These are phyloP conservation scores for Aspergillus saccharolyticus DNA, from an alignment of 495 filamentous ascomycete genomes.

Conservation along the genomic window DNA sequence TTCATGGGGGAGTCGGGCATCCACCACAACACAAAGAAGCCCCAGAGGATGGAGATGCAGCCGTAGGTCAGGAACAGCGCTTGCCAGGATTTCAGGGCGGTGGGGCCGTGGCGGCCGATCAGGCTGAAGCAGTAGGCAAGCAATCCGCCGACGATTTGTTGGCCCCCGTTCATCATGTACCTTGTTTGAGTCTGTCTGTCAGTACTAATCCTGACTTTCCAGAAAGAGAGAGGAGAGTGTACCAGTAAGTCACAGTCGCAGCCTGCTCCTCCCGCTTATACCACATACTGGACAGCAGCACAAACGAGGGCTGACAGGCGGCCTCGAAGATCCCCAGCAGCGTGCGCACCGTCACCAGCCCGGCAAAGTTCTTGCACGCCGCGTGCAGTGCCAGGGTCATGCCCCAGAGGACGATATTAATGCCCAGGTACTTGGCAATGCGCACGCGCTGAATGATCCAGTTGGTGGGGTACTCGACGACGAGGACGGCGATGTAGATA, in stretches of 20 bases:
- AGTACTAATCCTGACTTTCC: too few relatives aligned
- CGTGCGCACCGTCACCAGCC: slow-evolving; percentile 52
- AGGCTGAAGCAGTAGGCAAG: slow-evolving; percentile 56
- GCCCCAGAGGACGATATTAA: slow-evolving; percentile 61
- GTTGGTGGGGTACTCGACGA: slow-evolving; percentile 53
- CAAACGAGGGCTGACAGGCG: slow-evolving; percentile 52
- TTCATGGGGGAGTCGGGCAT: slow-evolving; percentile 49
- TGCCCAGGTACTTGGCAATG: slow-evolving; percentile 55
- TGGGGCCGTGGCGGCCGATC: slow-evolving; percentile 31
- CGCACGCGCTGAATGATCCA: slow-evolving; percentile 57
- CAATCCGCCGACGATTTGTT: slow-evolving; percentile 51
- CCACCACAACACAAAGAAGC: slow-evolving; percentile 40
- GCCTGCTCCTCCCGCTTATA: slow-evolving; percentile 66
- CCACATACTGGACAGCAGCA: slow-evolving; percentile 68
- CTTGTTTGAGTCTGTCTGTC: slow-evolving; percentile 12
- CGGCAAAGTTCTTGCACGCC: slow-evolving; percentile 51
- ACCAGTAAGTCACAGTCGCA: slow-evolving; percentile 61
- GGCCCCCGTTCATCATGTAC: slow-evolving; percentile 64
- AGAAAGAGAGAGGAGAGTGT: slow-evolving; percentile 4
- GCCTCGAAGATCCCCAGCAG: slow-evolving; percentile 67
- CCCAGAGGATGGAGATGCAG: slow-evolving; percentile 47
- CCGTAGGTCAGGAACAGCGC: slow-evolving; percentile 58
- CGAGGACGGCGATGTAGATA: slow-evolving; percentile 52
- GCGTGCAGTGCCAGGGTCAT: slow-evolving; percentile 52
- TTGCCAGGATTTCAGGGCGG: slow-evolving; percentile 49